Percentiles rank a stretch among this genome's conserved stretches.
Conservation (phyloP, 176 grass and related monocot species). For the Lolium perenne region DNA sequence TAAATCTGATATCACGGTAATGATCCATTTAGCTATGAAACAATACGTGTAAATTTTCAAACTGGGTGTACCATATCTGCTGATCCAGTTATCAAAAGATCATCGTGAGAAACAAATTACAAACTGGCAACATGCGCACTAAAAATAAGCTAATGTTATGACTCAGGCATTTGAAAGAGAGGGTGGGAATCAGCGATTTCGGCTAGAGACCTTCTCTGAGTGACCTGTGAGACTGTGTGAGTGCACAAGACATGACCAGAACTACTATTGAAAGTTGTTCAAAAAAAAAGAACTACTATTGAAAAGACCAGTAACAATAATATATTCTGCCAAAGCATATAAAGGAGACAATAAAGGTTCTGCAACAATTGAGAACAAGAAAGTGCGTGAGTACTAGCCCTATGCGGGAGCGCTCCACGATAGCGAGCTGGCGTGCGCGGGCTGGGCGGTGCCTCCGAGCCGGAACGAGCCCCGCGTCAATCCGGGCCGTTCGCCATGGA, state of each 20-base stretch:
- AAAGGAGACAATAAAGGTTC: too few relatives aligned
- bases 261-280: too few relatives aligned
- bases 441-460: too few relatives aligned
- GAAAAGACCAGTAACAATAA: constrained; percentile 87
- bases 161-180: neutral
- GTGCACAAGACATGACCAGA: constrained; percentile 41
- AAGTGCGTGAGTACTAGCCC: too few relatives aligned
- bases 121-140: constrained; percentile 74
- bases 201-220: constrained; percentile 76
- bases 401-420: too few relatives aligned
- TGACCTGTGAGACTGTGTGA: constrained; percentile 53
- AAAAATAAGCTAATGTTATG: constrained; percentile 16
- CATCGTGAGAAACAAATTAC: constrained; percentile 67
- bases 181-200: neutral
- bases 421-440: too few relatives aligned
- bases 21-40: neutral
- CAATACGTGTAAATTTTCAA: neutral
- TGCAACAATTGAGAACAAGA: too few relatives aligned
- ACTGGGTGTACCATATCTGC: constrained; percentile 71
- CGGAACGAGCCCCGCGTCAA: too few relatives aligned
- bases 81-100: constrained; percentile 47
- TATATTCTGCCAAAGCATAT: too few relatives aligned
- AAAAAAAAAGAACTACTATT: too few relatives aligned
- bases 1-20: neutral
- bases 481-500: too few relatives aligned